Evolutionary conservation across 192 early-diverging fungal genomes (phyloP).

Genomic region (Nowakowskiella sp.): DNA sequence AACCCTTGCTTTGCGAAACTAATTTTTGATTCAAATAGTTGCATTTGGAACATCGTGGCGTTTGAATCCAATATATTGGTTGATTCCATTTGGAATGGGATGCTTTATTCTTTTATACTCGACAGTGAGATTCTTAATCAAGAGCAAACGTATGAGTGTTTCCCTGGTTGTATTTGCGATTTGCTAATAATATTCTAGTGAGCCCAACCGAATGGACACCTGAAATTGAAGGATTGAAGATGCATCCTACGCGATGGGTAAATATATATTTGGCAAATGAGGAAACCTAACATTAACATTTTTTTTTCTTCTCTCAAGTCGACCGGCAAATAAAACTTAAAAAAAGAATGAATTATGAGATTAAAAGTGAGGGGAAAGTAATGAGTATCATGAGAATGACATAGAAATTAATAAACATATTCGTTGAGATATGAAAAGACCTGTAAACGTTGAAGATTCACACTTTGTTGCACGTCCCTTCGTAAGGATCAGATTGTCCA

Average conservation of each 20-base stretch:
- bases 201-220: slow-evolving; percentile 59
- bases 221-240: slow-evolving; percentile 76
- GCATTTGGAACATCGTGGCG: slow-evolving; percentile 62
- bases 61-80: slow-evolving; percentile 66
- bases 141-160: slow-evolving; percentile 42
- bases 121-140: slow-evolving; percentile 53
- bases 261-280: too few relatives aligned
- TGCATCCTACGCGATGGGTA: slow-evolving; percentile 71
- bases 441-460: too few relatives aligned
- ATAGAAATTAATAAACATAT: too few relatives aligned
- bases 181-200: slow-evolving; percentile 14
- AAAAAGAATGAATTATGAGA: too few relatives aligned
- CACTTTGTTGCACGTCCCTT: too few relatives aligned
- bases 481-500: too few relatives aligned
- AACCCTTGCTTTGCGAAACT: slow-evolving; percentile 13
- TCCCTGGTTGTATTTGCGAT: slow-evolving; percentile 6
- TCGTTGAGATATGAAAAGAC: too few relatives aligned
- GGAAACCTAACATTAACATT: too few relatives aligned
- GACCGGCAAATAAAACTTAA: too few relatives aligned
- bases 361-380: too few relatives aligned
- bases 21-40: slow-evolving; percentile 8
- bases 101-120: slow-evolving; percentile 68
- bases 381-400: too few relatives aligned
- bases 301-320: too few relatives aligned
- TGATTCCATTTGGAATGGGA: slow-evolving; percentile 82